Conservation (phyloP, 169 alveolate genomes). For the Plasmodium vinckei region DNA sequence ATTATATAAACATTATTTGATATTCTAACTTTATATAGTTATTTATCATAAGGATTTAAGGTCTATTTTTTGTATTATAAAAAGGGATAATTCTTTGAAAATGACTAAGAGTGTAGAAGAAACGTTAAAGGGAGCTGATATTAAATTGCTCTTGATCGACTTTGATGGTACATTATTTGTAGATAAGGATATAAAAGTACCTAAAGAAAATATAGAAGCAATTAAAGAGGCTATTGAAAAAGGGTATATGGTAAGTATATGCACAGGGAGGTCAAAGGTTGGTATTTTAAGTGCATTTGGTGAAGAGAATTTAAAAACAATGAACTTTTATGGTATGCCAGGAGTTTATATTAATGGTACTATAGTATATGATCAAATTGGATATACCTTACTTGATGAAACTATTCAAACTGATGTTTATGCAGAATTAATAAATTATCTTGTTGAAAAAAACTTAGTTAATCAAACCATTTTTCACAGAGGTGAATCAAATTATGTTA, state of each 20-base stretch:
- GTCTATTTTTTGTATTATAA: too few species aligned
- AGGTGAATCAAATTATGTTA: constrained; percentile 71
- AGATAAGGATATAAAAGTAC: constrained; percentile 61
- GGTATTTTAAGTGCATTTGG: constrained; percentile 77
- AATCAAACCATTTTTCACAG: constrained; percentile 68
- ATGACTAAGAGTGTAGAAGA: constrained; percentile 34
- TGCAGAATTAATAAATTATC: constrained; percentile 56
- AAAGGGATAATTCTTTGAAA: too few species aligned
- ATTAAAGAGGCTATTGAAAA: constrained; percentile 63
- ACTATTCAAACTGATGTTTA: constrained; percentile 70
- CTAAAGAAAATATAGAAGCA: constrained; percentile 73
- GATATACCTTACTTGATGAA: constrained; percentile 59
- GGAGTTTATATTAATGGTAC: constrained; percentile 75
- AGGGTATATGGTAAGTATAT: constrained; percentile 69
- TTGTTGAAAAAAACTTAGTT: constrained; percentile 48
- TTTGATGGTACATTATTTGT: constrained; percentile 73
- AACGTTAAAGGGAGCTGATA: constrained; percentile 57
- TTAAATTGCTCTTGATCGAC: constrained; percentile 48
- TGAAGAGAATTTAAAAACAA: constrained; percentile 72
- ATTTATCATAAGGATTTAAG: too few species aligned
- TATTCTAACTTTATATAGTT: too few species aligned
- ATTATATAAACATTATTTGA: too few species aligned
- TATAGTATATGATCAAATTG: constrained; percentile 64
- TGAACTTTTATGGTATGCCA: constrained; percentile 75
- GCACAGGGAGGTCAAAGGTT: constrained; percentile 68